Conservation (phyloP, 2,329 filamentous ascomycete species). For the Cercospora janseana region DNA sequence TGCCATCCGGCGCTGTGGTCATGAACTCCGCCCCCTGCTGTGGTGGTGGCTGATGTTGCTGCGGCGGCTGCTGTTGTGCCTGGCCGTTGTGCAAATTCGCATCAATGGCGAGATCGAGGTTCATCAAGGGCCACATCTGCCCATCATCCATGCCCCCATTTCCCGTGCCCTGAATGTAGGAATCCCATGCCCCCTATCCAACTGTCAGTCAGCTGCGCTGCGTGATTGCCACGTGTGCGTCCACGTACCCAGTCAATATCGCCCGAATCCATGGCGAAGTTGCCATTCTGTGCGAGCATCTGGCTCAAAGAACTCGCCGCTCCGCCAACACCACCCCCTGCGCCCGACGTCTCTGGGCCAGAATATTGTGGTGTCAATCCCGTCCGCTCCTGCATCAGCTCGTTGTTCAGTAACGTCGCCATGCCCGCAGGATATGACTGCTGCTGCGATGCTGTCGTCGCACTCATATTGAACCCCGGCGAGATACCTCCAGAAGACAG, state of each 20-base stretch:
- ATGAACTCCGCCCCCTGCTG: constrained; percentile 13
- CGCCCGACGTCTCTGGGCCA: constrained; percentile 35
- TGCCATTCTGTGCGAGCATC: constrained; percentile 34
- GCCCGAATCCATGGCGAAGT: constrained; percentile 54
- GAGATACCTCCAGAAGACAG: constrained; percentile 62
- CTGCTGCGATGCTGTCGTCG: constrained; percentile 20
- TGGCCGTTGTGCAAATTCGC: constrained; percentile 30
- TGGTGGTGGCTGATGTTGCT: constrained; percentile 29
- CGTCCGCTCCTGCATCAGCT: constrained; percentile 32
- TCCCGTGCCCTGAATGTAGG: constrained; percentile 61
- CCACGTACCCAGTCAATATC: constrained; percentile 55
- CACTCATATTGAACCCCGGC: constrained; percentile 38
- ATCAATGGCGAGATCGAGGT: constrained; percentile 35
- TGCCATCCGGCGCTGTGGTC: constrained; percentile 13
- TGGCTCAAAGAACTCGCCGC: constrained; percentile 37
- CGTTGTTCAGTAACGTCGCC: constrained; percentile 39
- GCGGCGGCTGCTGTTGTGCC: constrained; percentile 25
- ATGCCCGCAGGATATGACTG: constrained; percentile 35
- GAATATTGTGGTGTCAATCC: constrained; percentile 39
- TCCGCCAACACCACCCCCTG: constrained; percentile 34
- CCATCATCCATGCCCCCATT: constrained; percentile 40
- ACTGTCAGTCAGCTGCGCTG: constrained; percentile 9
- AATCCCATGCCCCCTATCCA: constrained; percentile 64
- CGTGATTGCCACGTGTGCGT: constrained; percentile 3
- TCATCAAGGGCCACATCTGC: constrained; percentile 49